phyloP scores from a whole-genome alignment of 495 filamentous ascomycete species.

The Venustampulla echinocandica region DNA sequence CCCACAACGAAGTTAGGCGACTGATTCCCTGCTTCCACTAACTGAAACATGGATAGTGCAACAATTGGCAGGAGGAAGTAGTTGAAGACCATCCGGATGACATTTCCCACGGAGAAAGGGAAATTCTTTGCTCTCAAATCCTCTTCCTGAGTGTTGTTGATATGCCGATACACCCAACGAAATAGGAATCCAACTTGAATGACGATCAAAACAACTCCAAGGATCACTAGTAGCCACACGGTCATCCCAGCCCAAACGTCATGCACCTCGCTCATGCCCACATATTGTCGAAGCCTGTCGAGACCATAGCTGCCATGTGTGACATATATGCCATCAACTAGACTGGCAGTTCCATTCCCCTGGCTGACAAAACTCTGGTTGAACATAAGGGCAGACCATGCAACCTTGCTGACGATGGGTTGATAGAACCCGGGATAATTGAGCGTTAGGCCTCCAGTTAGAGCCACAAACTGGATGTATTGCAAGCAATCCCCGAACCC shows the following conservation, averaged over 20 bases:
- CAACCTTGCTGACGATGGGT: slow-evolving; percentile 73
- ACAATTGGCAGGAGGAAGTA: slow-evolving; percentile 84
- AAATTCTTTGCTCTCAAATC: slow-evolving; percentile 85
- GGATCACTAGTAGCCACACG: slow-evolving; percentile 71
- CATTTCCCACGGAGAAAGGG: slow-evolving; percentile 83
- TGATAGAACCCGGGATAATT: slow-evolving; percentile 94
- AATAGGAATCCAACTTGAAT: slow-evolving; percentile 67
- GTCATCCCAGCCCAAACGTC: slow-evolving; percentile 94
- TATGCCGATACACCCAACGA: slow-evolving; percentile 63
- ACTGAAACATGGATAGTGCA: slow-evolving; percentile 78
- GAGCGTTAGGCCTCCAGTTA: slow-evolving; percentile 77
- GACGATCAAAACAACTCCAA: slow-evolving; percentile 56
- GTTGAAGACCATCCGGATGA: slow-evolving; percentile 83
- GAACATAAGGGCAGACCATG: slow-evolving; percentile 88
- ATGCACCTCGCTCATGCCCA: slow-evolving; percentile 65
- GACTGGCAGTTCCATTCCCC: slow-evolving; percentile 48
- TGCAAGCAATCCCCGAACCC: slow-evolving; percentile 96
- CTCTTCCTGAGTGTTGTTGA: slow-evolving; percentile 66
- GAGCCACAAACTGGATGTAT: slow-evolving; percentile 87
- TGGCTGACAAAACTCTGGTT: slow-evolving; percentile 79
- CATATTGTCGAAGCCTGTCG: slow-evolving; percentile 65
- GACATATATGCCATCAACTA: slow-evolving; percentile 81
- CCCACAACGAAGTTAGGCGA: slow-evolving; percentile 63
- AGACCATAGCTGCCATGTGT: slow-evolving; percentile 65
- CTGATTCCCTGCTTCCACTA: slow-evolving; percentile 61